phyloP scores from a whole-genome alignment of 169 alveolate genomes.

The Plasmodium adleri region DNA sequence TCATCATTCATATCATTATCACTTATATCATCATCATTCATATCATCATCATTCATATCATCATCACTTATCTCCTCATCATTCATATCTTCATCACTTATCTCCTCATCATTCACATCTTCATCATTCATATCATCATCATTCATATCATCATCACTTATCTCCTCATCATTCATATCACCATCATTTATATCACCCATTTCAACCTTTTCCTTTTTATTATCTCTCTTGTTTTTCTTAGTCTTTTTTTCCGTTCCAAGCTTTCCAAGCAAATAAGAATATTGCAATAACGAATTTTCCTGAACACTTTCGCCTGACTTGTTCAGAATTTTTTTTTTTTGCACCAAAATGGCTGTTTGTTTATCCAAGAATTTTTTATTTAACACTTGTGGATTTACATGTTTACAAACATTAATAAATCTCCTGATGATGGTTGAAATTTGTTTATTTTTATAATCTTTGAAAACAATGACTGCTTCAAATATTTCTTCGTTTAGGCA shows the following conservation, averaged over 20 bases:
- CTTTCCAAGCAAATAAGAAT: slow-evolving; percentile 21
- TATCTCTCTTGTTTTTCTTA: neutral
- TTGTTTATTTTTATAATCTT: slow-evolving; percentile 48
- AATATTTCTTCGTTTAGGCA: slow-evolving; percentile 41
- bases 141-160: neutral
- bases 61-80: neutral
- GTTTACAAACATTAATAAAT: slow-evolving; percentile 35
- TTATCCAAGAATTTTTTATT: slow-evolving; percentile 29
- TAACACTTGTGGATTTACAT: slow-evolving; percentile 24
- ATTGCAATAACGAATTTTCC: slow-evolving; percentile 17
- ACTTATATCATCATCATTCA: neutral
- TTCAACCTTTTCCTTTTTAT: neutral
- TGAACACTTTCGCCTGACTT: neutral
- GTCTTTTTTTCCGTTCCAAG: neutral
- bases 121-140: neutral
- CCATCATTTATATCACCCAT: neutral
- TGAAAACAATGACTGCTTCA: slow-evolving; percentile 39
- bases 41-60: neutral
- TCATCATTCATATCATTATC: neutral
- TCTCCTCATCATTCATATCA: neutral
- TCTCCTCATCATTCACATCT: neutral
- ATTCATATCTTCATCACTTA: neutral
- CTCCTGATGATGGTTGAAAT: slow-evolving; percentile 18
- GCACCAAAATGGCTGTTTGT: slow-evolving; percentile 55
- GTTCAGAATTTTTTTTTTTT: slow-evolving; percentile 7